These are phyloP conservation scores for Starmerella vitae DNA, from an alignment of 805 yeast species.

Conservation along the genomic window DNA sequence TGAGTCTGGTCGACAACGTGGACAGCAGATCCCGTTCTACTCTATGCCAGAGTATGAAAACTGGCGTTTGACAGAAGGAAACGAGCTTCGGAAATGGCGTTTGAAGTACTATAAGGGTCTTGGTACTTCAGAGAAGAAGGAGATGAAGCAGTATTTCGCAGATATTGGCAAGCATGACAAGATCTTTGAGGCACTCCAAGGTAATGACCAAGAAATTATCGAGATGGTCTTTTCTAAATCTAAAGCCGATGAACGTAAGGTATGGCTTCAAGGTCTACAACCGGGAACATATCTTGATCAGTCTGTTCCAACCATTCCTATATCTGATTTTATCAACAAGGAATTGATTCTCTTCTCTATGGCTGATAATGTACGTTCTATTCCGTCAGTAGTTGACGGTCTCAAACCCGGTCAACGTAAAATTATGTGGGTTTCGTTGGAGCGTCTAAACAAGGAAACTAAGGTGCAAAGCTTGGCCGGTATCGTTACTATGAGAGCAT, in stretches of 20 bases:
- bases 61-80: slow-evolving; percentile 82
- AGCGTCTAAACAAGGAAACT: slow-evolving; percentile 60
- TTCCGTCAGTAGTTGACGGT: slow-evolving; percentile 89
- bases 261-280: slow-evolving; percentile 80
- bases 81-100: slow-evolving; percentile 54
- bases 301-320: slow-evolving; percentile 60
- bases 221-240: slow-evolving; percentile 91
- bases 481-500: slow-evolving; percentile 75
- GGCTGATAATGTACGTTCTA: slow-evolving; percentile 93
- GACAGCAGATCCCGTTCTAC: slow-evolving; percentile 57
- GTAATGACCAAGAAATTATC: slow-evolving; percentile 54
- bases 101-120: slow-evolving; percentile 96
- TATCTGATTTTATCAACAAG: slow-evolving; percentile 85
- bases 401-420: slow-evolving; percentile 95
- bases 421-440: slow-evolving; percentile 76
- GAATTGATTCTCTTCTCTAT: slow-evolving; percentile 88
- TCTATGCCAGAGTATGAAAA: slow-evolving; percentile 90
- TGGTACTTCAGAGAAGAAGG: slow-evolving; percentile 81
- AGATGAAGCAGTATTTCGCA: slow-evolving; percentile 77
- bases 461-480: slow-evolving; percentile 88
- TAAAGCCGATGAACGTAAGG: slow-evolving; percentile 93
- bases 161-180: slow-evolving; percentile 78
- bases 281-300: slow-evolving; percentile 93
- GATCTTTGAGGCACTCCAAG: slow-evolving; percentile 66
- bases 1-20: slow-evolving; percentile 34